Conservation (phyloP, 2,329 filamentous ascomycete species). For the Arthrobotrys entomopaga region DNA sequence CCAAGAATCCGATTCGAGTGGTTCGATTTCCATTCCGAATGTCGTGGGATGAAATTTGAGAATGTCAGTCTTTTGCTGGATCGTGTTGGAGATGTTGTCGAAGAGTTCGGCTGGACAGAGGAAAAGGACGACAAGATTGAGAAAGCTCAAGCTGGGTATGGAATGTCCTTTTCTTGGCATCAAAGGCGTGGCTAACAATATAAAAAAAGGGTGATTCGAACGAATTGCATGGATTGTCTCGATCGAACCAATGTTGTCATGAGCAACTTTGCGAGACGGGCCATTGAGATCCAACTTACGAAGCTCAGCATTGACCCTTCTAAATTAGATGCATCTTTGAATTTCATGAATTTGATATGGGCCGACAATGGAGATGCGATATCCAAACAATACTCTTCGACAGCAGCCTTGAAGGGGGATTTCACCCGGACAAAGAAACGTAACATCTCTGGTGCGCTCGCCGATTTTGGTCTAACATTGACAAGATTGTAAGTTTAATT, state of each 20-base stretch:
- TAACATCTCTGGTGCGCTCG: constrained; percentile 88
- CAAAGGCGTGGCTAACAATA: constrained; percentile 64
- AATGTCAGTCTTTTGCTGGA: constrained; percentile 85
- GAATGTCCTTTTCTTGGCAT: constrained; percentile 61
- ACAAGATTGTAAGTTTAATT: constrained; percentile 71
- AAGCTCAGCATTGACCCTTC: constrained; percentile 80
- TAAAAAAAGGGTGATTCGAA: constrained; percentile 72
- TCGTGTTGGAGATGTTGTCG: constrained; percentile 73
- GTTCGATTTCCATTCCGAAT: constrained; percentile 96
- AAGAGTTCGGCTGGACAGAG: constrained; percentile 77
- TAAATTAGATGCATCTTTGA: constrained; percentile 80
- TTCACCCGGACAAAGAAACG: constrained; percentile 91
- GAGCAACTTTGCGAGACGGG: constrained; percentile 85
- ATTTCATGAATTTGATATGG: constrained; percentile 92
- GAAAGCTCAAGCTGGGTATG: constrained; percentile 36
- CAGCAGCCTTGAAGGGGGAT: constrained; percentile 94
- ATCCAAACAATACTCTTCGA: constrained; percentile 94
- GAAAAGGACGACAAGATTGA: constrained; percentile 63
- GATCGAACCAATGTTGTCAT: constrained; percentile 97
- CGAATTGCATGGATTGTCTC: constrained; percentile 98
- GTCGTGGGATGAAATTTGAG: constrained; percentile 96
- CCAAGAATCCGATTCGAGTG: constrained; percentile 78
- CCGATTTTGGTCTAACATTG: constrained; percentile 88
- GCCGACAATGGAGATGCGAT: constrained; percentile 97
- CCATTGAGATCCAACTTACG: constrained; percentile 81